Evolutionary conservation across 208 protist species (phyloP).

Genomic region (Crithidia fasciculata): DNA sequence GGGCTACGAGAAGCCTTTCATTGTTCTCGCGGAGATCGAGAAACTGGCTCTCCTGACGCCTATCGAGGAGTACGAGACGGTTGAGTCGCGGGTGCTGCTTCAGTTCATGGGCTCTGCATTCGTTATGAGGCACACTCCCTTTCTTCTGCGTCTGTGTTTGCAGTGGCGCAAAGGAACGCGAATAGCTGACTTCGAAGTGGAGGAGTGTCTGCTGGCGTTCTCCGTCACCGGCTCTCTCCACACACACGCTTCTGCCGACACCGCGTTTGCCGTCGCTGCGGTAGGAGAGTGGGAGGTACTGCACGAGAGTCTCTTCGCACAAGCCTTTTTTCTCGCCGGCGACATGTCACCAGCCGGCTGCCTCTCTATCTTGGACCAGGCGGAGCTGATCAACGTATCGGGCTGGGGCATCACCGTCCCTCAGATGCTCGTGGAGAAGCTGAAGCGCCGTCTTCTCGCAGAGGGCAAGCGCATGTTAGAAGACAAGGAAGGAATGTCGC

Average conservation of each 20-base stretch:
- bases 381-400: slow-evolving; percentile 64
- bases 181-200: slow-evolving; percentile 27
- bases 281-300: slow-evolving; percentile 37
- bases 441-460: slow-evolving; percentile 48
- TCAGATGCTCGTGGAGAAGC: slow-evolving; percentile 43
- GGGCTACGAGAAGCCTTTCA: slow-evolving; percentile 54
- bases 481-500: slow-evolving; percentile 5
- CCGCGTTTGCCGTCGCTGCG: slow-evolving; percentile 5
- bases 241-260: slow-evolving; percentile 14
- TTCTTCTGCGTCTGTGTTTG: slow-evolving; percentile 20
- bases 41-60: slow-evolving; percentile 27
- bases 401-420: slow-evolving; percentile 43
- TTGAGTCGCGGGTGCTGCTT: slow-evolving; percentile 26
- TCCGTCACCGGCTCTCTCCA: slow-evolving; percentile 24
- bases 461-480: slow-evolving; percentile 16
- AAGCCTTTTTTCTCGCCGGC: slow-evolving; percentile 43
- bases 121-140: not conserved
- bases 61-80: slow-evolving; percentile 15
- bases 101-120: slow-evolving; percentile 35
- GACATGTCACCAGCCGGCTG: slow-evolving; percentile 45
- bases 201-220: slow-evolving; percentile 33
- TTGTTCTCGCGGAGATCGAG: slow-evolving; percentile 57
- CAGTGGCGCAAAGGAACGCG: slow-evolving; percentile 20
- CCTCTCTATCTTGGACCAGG: slow-evolving; percentile 51
- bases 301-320: slow-evolving; percentile 65